Evolutionary conservation across 1,284 basidiomycete species (phyloP), one percentile per base, ranked within the genome.

Genomic region (Sporisorium iseilematis-ciliati): DNA sequence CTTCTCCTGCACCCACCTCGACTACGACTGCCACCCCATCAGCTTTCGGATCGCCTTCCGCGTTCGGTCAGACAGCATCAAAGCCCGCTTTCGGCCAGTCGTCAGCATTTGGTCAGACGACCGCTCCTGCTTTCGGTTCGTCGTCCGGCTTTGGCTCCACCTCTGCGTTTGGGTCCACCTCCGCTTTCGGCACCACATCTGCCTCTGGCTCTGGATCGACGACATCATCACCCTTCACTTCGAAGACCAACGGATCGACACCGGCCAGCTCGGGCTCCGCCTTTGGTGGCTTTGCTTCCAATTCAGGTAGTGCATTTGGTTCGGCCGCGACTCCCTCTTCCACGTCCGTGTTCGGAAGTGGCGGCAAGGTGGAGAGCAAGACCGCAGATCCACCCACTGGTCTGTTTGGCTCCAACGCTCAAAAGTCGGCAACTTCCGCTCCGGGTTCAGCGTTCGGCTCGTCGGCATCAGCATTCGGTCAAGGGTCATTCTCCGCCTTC

Each of bases 61-160:
- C 86, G 2, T 87, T 87, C 56, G 87, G 87, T 20, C 70, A 66
- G 23, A 23, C 59, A 29, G 67, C 82, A 14, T 43, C 59, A 26
- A 58, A 58, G 41, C 57, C 60, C 33, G 54, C 81, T 7, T 80
- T 81, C 60, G 84, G 82, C 2, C 50, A 50, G 23, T 56, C 68
- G 3, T 65, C 54, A 11, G 59, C 66, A 23, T 78, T 81, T 33
- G 80, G 80, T 16, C 69, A 76, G 61, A 73, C 75, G 14, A 66
- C 65, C 8, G 57, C 69, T 41, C 66, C 63, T 46, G 62, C 68
- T 7, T 79, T 82, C 35, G 80, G 80, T 8, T 68, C 73, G 33
- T 76, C 76, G 18, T 70, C 65, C 14, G 62, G 64, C 49, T 87
- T 87, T 57, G 87, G 87, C 23, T 65, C 77, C 7, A 61, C 84